These are phyloP conservation scores for Tetraselmis striata DNA, from an alignment of 139 green algal species.

Conservation along the genomic window DNA sequence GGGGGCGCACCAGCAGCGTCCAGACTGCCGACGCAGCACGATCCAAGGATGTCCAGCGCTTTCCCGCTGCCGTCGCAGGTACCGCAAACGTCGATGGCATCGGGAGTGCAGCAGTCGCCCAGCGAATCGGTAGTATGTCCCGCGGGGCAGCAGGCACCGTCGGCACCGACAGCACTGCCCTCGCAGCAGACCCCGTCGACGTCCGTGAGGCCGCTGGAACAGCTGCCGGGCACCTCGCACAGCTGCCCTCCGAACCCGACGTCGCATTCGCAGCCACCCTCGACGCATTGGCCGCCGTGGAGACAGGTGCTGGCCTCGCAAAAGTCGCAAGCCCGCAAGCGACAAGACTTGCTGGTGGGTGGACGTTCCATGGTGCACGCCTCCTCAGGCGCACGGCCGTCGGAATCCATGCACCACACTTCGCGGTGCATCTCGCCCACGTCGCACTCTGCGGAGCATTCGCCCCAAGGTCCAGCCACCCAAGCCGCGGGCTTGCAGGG, in stretches of 20 bases:
- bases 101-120: neutral
- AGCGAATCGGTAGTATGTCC: neutral
- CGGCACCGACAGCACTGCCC: neutral
- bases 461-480: neutral
- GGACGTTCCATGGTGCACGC: neutral
- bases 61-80: neutral
- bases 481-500: neutral
- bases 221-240: neutral
- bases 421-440: neutral
- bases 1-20: neutral
- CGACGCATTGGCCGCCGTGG: neutral
- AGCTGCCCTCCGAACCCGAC: neutral
- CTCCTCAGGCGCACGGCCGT: neutral
- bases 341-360: neutral
- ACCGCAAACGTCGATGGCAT: neutral
- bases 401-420: neutral
- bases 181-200: neutral
- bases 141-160: neutral
- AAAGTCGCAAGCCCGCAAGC: neutral
- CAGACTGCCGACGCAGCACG: neutral
- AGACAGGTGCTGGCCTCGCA: neutral
- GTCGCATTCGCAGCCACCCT: neutral
- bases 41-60: neutral
- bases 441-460: neutral
- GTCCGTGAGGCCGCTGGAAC: neutral